Conservation (phyloP, 2,329 filamentous ascomycete genomes). For the Aspergillus sp. region DNA sequence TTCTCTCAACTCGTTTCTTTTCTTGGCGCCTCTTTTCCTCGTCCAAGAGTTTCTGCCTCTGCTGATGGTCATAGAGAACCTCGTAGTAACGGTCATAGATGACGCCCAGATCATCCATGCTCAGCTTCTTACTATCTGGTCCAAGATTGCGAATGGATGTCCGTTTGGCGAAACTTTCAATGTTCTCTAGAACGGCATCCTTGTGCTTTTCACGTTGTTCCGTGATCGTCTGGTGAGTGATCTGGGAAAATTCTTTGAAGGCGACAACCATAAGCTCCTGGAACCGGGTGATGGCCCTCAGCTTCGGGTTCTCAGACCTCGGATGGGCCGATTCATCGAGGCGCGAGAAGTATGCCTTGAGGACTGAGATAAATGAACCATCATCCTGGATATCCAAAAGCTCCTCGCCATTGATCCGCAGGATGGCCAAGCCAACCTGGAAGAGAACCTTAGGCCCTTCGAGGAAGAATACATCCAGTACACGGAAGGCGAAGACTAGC, state of each 20-base stretch:
- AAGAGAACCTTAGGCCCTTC: conserved; percentile 97
- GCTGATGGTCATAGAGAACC: conserved; percentile 86
- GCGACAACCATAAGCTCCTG: conserved; percentile 99
- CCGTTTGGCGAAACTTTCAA: conserved; percentile 95
- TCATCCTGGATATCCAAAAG: conserved; percentile 90
- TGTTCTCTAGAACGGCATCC: conserved; percentile 88
- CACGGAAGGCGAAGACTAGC: conserved; percentile 92
- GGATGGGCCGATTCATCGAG: conserved; percentile 96
- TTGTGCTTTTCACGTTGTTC: conserved; percentile 92
- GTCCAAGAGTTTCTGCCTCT: conserved; percentile 75
- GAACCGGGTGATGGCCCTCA: conserved; percentile 90
- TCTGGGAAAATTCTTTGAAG: conserved; percentile 95
- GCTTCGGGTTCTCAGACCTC: conserved; percentile 90
- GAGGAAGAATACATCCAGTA: conserved; percentile 96
- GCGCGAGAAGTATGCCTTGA: conserved; percentile 91
- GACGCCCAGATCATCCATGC: conserved; percentile 79
- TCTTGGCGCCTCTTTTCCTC: conserved; percentile 69
- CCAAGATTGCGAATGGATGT: conserved; percentile 95
- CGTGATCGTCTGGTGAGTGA: conserved; percentile 88
- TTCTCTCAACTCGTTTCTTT: conserved; percentile 54
- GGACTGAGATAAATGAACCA: conserved; percentile 91
- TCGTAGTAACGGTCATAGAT: conserved; percentile 94
- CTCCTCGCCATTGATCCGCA: conserved; percentile 95
- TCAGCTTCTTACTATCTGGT: conserved; percentile 90
- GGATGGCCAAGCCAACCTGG: conserved; percentile 93